These are phyloP conservation scores for Tricharina praecox DNA, from an alignment of 495 filamentous ascomycete genomes.

Conservation along the genomic window DNA sequence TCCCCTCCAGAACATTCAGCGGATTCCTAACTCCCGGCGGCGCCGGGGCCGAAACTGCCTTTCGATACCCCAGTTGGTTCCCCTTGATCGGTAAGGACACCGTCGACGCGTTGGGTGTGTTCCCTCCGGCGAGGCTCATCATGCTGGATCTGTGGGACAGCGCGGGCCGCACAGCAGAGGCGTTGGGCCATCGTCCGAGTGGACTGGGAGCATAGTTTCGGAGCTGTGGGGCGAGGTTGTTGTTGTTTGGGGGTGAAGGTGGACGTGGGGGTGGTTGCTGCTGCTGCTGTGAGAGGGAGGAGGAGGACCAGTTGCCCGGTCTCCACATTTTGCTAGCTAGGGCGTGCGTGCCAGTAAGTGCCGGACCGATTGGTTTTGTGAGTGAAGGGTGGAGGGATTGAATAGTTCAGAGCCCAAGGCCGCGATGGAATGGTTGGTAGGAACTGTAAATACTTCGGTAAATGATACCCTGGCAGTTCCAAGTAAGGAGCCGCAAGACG, in stretches of 20 bases:
- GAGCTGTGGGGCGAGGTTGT: background rate
- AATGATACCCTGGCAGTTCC: too few relatives aligned
- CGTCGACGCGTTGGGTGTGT: constrained; percentile 48
- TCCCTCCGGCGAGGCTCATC: constrained; percentile 42
- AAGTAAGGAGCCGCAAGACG: too few relatives aligned
- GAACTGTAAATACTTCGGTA: too few relatives aligned
- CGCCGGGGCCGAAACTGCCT: constrained; percentile 31
- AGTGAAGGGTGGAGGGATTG: too few relatives aligned
- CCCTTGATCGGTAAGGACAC: constrained; percentile 48
- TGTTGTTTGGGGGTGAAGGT: background rate
- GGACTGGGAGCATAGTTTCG: constrained; percentile 4
- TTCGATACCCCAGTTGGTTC: constrained; percentile 43
- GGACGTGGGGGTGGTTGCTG: background rate
- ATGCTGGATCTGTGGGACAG: constrained; percentile 31
- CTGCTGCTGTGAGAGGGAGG: too few relatives aligned
- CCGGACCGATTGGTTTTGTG: too few relatives aligned
- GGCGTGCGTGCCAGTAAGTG: too few relatives aligned
- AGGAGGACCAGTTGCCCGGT: constrained; percentile 6
- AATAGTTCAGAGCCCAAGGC: too few relatives aligned
- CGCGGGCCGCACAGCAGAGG: constrained; percentile 8
- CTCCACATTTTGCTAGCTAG: constrained; percentile 6
- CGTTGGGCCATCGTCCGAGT: background rate
- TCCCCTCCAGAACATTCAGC: constrained; percentile 49
- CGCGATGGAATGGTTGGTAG: too few relatives aligned
- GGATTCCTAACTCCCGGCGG: constrained; percentile 47